Conservation (phyloP, 2,329 filamentous ascomycete genomes). For the Cercospora nicotianae region DNA sequence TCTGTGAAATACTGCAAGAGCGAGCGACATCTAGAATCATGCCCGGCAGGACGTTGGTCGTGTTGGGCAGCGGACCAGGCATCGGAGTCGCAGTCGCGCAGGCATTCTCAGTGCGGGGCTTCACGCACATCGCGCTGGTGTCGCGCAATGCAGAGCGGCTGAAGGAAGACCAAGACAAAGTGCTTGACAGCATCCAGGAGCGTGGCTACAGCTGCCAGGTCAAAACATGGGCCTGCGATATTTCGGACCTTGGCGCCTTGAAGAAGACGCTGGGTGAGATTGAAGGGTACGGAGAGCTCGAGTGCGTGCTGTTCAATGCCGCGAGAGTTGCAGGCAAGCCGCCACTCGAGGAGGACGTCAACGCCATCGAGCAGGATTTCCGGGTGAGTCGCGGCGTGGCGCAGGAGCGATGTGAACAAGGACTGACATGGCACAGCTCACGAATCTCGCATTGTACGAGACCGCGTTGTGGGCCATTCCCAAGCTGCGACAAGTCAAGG, state of each 20-base stretch:
- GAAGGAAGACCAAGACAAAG: slow-evolving; percentile 34
- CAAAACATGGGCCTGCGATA: slow-evolving; percentile 48
- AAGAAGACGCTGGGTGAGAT: slow-evolving; percentile 44
- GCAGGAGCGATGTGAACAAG: background rate
- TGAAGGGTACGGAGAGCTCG: slow-evolving; percentile 46
- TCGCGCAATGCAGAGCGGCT: slow-evolving; percentile 48
- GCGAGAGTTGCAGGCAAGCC: slow-evolving; percentile 49
- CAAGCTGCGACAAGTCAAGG: slow-evolving; percentile 39
- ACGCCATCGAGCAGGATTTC: slow-evolving; percentile 53
- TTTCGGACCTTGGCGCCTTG: slow-evolving; percentile 45
- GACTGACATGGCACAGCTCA: slow-evolving; percentile 40
- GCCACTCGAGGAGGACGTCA: slow-evolving; percentile 45
- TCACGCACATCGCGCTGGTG: slow-evolving; percentile 52
- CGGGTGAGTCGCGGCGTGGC: slow-evolving; percentile 41
- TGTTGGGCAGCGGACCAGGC: slow-evolving; percentile 53
- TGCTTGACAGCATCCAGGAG: slow-evolving; percentile 37
- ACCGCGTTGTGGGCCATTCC: slow-evolving; percentile 52
- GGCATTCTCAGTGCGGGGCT: slow-evolving; percentile 47
- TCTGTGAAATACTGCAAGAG: slow-evolving; percentile 3
- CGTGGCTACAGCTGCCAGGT: slow-evolving; percentile 42
- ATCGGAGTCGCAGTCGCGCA: slow-evolving; percentile 48
- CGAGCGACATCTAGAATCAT: slow-evolving; percentile 15
- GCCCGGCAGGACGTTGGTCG: slow-evolving; percentile 35
- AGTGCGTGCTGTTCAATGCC: slow-evolving; percentile 56
- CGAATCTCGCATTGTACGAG: slow-evolving; percentile 51